Base-by-base conservation (phyloP, 306 rosid species). In the Cicer judaicum region DNA sequence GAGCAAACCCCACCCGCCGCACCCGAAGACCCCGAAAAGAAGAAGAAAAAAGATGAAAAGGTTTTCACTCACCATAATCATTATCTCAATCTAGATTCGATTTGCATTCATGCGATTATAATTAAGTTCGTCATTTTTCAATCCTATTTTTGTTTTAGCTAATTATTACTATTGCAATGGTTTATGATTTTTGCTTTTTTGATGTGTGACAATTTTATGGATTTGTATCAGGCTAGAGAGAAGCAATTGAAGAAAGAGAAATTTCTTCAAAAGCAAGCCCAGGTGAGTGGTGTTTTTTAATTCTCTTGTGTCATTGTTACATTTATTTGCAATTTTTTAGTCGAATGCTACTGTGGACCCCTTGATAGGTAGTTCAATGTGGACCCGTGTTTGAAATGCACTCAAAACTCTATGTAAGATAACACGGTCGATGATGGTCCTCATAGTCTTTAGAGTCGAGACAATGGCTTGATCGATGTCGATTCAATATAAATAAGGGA, bases 31-130 rank as follows among this genome's bases (percentile, higher is more conserved):
- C 98, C 92, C 0, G 98, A 93, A 83, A 92, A 86, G 88, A 94
- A 92, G 70, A 94, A 86, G 89, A 94, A 92, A 77, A 94, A 94
- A 82, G 93, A 92, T 48, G 97, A 92, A 70, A 94, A 94, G 99
- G 97, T 88, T 40, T 5, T 34, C 1, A 65, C 1, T 46, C 47
- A 5, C 10, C 60, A 41, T 11, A 57, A 4, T 38, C 64, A 5
- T 49, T 42, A 21, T 7, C 5, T 64, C 10, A 54, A n/a, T 48
- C 38, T 10, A 57, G 39, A 38, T 62, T 60, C 72, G 54, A 38
- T 70, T 60, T 62, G 8, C 47, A 13, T 12, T 9, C 1, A 60
- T 78, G 64, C 46, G 76, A 0, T 72, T 79, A 1, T 0, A 15
- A 7, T n/a, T 43, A 79, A 15, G 8, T 8, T 1, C 2, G 6